Evolutionary conservation across 805 yeast species (phyloP), one percentile per base, ranked within the genome.

Genomic region (Pichia heedii): DNA sequence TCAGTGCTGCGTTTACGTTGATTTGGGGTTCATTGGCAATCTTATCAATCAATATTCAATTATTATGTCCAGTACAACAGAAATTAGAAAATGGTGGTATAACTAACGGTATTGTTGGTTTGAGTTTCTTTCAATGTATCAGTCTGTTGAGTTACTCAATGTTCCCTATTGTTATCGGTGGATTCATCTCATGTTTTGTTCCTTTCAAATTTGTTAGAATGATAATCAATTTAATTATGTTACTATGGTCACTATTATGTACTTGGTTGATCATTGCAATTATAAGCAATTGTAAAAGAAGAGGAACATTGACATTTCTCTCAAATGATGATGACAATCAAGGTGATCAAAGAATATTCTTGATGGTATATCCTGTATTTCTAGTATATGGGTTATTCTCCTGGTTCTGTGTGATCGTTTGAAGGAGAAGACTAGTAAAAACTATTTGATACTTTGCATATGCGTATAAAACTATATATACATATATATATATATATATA

Each of bases 121-220:
- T 76, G 22, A 71, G 78, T 3, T 73, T 75, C 44, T 66, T 75
- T 65, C 74, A 76, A 34, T 76, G 80, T 40, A 62, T 76, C 26
- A 70, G 77, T 55, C 76, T 79, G 22, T 62, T 74, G 13, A 76
- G 79, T 2, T 76, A 76, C 58, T 68, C 77, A 22, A 58, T 74
- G 60, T 76, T 76, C 54, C 81, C 81, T 2, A 65, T 76, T 22
- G 66, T 71, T 2, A 49, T 71, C 9, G 79, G 80, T 4, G 74
- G 70, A 4, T 39, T 74, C 10, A 39, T 71, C 16, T 66, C 76
- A 39, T 62, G 73, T 3, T 56, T 73, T 6, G 49, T 76, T 34
- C 56, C 60, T 22, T 69, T 70, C 68, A 69, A 67, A 49, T 45
- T 68, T 11, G 41, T 75, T 3, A 60, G 79, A 43, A 51, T 74